phyloP scores from a whole-genome alignment of 306 rosid species.

The Lathyrus aphaca region DNA sequence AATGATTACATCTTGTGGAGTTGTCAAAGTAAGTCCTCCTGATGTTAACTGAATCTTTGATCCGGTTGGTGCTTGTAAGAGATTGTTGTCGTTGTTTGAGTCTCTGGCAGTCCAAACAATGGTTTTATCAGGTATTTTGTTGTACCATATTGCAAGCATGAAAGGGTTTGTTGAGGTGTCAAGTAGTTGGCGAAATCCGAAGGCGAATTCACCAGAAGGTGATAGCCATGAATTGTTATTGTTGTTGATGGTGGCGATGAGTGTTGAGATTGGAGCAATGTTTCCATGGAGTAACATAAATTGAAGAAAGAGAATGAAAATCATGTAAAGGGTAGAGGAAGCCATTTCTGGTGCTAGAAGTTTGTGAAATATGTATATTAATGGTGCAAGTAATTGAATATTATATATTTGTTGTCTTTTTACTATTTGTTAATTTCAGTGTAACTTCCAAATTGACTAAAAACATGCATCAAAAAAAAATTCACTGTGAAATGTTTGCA shows the following conservation, averaged over 20 bases:
- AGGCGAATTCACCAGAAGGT: constrained; percentile 54
- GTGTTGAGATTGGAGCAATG: background rate
- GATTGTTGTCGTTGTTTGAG: background rate
- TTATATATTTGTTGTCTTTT: background rate
- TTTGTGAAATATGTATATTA: background rate
- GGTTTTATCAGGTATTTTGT: constrained; percentile 47
- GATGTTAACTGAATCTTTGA: constrained; percentile 41
- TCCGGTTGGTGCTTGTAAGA: constrained; percentile 39
- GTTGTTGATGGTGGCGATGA: constrained; percentile 38
- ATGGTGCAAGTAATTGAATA: background rate
- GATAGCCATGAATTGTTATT: constrained; percentile 39
- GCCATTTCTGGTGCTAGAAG: constrained; percentile 7
- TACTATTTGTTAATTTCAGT: background rate
- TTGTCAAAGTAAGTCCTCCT: constrained; percentile 38
- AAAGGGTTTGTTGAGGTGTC: constrained; percentile 14
- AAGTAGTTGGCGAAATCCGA: constrained; percentile 51
- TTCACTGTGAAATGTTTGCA: too few relatives aligned
- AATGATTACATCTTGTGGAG: constrained; percentile 24
- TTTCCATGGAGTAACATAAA: background rate
- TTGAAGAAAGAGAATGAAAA: constrained; percentile 8
- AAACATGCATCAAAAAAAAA: background rate
- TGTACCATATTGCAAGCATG: constrained; percentile 58
- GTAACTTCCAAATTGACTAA: background rate
- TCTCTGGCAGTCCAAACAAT: constrained; percentile 45
- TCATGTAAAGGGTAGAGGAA: background rate